Percentiles rank a stretch among this genome's conserved stretches.
These are phyloP conservation scores for Fusarium lyarnte DNA, from an alignment of 2,329 filamentous ascomycete species.

Conservation along the genomic window DNA sequence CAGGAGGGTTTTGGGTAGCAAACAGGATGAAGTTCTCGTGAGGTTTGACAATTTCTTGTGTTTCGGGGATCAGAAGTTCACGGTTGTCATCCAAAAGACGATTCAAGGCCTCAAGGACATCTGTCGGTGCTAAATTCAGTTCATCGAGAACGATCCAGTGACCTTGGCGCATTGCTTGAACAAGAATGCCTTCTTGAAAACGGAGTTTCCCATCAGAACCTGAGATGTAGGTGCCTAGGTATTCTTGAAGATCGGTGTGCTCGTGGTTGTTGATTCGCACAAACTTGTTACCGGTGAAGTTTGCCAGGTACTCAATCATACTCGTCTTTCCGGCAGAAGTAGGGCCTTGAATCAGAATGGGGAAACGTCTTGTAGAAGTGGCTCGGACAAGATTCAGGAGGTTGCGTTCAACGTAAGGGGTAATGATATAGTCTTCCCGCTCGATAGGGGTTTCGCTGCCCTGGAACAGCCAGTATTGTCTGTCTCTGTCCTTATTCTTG, in stretches of 20 bases:
- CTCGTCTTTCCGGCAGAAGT: constrained; percentile 98
- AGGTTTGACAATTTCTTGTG: constrained; percentile 90
- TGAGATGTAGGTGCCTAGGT: constrained; percentile 93
- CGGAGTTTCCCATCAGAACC: constrained; percentile 82
- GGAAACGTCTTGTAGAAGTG: constrained; percentile 90
- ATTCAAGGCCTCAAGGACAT: constrained; percentile 96
- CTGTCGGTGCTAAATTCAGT: constrained; percentile 93
- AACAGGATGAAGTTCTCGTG: constrained; percentile 98
- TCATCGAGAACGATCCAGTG: constrained; percentile 99
- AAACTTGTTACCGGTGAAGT: constrained; percentile 95
- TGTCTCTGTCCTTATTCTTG: constrained; percentile 67
- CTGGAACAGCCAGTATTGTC: constrained; percentile 90
- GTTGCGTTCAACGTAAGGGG: constrained; percentile 93
- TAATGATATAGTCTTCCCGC: constrained; percentile 93
- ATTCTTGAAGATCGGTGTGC: constrained; percentile 97
- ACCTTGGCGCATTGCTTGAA: constrained; percentile 89
- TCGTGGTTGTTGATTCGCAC: constrained; percentile 99
- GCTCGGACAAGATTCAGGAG: constrained; percentile 93
- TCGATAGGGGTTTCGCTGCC: constrained; percentile 72
- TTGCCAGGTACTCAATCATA: constrained; percentile 99
- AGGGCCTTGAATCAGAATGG: constrained; percentile 93
- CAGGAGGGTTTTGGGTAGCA: constrained; percentile 95
- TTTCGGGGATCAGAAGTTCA: constrained; percentile 94
- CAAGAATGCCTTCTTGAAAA: constrained; percentile 93
- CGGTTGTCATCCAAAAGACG: constrained; percentile 95